Percentiles rank a stretch among this genome's conserved stretches.
These are phyloP conservation scores for Penicillium sp. DNA, from an alignment of 2,329 filamentous ascomycete genomes.

Conservation along the genomic window DNA sequence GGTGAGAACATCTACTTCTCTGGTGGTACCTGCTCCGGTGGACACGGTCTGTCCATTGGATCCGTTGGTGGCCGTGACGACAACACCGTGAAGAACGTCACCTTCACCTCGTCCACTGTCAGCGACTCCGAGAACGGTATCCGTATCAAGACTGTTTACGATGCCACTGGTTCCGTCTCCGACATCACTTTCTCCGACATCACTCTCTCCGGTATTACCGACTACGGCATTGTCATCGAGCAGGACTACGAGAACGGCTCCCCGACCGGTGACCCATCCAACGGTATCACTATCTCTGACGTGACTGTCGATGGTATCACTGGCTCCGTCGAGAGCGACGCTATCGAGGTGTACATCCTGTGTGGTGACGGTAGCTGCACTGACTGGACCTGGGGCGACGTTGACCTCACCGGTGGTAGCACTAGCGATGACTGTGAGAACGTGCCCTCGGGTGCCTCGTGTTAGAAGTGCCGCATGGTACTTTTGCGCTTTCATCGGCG, in stretches of 20 bases:
- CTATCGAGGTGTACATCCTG: slow-evolving; percentile 53
- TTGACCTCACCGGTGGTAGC: slow-evolving; percentile 55
- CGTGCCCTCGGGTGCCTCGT: slow-evolving; percentile 39
- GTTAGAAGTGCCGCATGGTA: slow-evolving; percentile 9
- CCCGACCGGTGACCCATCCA: slow-evolving; percentile 39
- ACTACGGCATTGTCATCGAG: slow-evolving; percentile 55
- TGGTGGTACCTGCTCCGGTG: slow-evolving; percentile 31
- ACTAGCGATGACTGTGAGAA: slow-evolving; percentile 43
- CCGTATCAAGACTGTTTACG: slow-evolving; percentile 53
- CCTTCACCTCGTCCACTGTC: slow-evolving; percentile 15
- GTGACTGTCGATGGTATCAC: slow-evolving; percentile 38
- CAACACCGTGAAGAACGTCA: slow-evolving; percentile 56
- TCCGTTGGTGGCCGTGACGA: slow-evolving; percentile 58
- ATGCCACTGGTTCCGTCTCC: slow-evolving; percentile 53
- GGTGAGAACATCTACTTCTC: slow-evolving; percentile 43
- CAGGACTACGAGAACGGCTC: slow-evolving; percentile 58
- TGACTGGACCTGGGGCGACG: slow-evolving; percentile 55
- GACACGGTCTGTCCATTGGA: slow-evolving; percentile 57
- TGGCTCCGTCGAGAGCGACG: slow-evolving; percentile 36
- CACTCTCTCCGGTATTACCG: slow-evolving; percentile 50
- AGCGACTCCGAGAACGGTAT: slow-evolving; percentile 10
- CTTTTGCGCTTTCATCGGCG: neutral
- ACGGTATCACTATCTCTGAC: slow-evolving; percentile 43
- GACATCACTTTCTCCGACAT: slow-evolving; percentile 56
- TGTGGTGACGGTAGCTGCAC: slow-evolving; percentile 55